Base-by-base conservation (phyloP, 805 yeast genomes). In the Teunomyces barrocoloradensis region DNA sequence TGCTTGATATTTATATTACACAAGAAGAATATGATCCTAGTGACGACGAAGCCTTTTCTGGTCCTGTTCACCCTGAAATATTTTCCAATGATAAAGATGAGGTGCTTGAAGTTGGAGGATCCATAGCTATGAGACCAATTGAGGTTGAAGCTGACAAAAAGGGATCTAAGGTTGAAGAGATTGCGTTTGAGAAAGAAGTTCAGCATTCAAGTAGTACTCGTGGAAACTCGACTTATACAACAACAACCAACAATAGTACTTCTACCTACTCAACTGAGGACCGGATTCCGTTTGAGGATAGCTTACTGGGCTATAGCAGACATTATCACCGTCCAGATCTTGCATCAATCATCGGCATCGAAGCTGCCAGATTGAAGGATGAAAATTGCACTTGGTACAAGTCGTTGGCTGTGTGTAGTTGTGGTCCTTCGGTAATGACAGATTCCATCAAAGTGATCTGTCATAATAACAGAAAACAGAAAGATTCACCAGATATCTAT, bases 361-460 rank as follows among this genome's bases (percentile, higher is more conserved):
- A 57, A 29, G 55, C 57, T 4, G 50, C 49, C 10, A 38, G 43
- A 6, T 41, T 53, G 12, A 52, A 54, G 29, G 38, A 25, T 17
- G 20, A 15, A 15, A 10, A 15, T 6, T 18, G 23, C 9, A 17
- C 10, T 12, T 18, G 50, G 28, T 54, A 56, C 33, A 64, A 61
- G 47, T 54, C 69, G 0, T 50, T 74, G 47, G 79, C 78, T 2
- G 66, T 73, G 6, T 41, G 68, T 9, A 57, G 63, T 13, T 75
- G 80, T 61, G 80, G 80, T 0, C 71, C 77, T 1, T 52, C 46
- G 2, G 51, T 47, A 0, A 67, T 76, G 48, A 62, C 69, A 5
- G 53, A 60, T 13, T 48, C 46, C 12, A 57, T 73, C 11, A 65
- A 62, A 43, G 45, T 44, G 4, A 61, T 57, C 23, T 62, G 75